Percentiles rank a stretch among this genome's conserved stretches.
Conservation (phyloP, 169 alveolate species). For the Plasmodium yoelii region DNA sequence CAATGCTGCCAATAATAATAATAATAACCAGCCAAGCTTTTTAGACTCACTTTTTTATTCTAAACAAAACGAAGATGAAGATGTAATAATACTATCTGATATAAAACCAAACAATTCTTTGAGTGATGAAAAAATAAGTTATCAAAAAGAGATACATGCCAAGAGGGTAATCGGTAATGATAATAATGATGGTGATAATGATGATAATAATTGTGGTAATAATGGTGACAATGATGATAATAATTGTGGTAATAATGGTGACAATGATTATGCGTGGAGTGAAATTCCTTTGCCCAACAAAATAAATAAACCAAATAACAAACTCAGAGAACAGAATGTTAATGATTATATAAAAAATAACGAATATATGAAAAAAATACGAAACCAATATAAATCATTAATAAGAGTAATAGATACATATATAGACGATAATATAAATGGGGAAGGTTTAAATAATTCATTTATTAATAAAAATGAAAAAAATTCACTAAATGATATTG, state of each 20-base stretch:
- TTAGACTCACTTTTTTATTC: not conserved
- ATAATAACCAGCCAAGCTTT: not conserved
- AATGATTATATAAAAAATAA: slow-evolving; percentile 16
- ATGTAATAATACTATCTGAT: too few relatives aligned
- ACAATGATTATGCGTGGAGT: too few relatives aligned
- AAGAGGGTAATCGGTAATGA: not conserved
- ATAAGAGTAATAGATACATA: slow-evolving; percentile 40
- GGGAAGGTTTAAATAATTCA: not conserved
- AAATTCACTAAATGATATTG: not conserved
- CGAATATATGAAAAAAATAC: slow-evolving; percentile 30
- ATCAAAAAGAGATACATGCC: not conserved
- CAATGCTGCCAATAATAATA: not conserved
- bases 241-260: too few relatives aligned
- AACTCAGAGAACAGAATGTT: not conserved
- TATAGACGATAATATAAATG: slow-evolving; percentile 32
- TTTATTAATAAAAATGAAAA: not conserved
- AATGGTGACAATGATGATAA: too few relatives aligned
- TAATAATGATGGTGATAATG: too few relatives aligned
- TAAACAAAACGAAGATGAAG: too few relatives aligned
- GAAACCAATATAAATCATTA: slow-evolving; percentile 25
- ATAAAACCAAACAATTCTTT: too few relatives aligned
- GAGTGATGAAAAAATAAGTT: too few relatives aligned
- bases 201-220: too few relatives aligned
- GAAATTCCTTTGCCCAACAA: too few relatives aligned
- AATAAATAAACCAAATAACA: not conserved